A percentile compares a stretch with the other conserved stretches of the same genome.
Conservation (phyloP, 78 protist genomes). For the Chrysochromulina tobinii region DNA sequence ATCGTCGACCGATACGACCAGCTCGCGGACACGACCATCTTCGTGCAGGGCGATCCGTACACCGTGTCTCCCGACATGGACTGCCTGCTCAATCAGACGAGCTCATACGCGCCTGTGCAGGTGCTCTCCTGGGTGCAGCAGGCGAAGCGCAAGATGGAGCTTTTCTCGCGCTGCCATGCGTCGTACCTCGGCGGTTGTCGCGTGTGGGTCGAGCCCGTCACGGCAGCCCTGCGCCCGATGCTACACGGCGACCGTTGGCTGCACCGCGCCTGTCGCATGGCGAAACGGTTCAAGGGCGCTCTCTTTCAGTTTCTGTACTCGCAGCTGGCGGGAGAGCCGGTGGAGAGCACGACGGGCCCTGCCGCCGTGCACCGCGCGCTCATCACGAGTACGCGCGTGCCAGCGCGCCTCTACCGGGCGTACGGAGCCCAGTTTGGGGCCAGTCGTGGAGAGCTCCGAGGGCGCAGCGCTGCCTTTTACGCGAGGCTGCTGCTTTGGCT, state of each 20-base stretch:
- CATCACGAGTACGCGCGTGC: not conserved
- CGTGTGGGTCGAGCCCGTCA: conserved; percentile 4
- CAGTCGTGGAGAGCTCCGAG: not conserved
- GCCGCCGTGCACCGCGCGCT: no score
- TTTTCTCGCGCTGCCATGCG: not conserved
- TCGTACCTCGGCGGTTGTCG: not conserved
- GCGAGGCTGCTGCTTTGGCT: not conserved
- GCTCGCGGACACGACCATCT: not conserved
- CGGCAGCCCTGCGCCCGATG: not conserved
- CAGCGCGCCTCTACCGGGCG: not conserved
- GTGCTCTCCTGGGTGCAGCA: not conserved
- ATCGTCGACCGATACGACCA: not conserved
- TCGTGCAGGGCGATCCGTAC: not conserved
- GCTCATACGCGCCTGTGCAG: not conserved
- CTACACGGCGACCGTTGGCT: conserved; percentile 16
- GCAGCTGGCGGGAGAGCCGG: not conserved
- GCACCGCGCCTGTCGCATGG: not conserved
- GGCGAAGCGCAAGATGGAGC: not conserved
- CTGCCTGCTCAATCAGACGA: not conserved
- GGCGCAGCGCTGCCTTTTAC: not conserved
- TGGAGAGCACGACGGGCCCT: no score
- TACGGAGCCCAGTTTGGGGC: not conserved
- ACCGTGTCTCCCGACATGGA: not conserved
- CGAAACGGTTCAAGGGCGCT: not conserved
- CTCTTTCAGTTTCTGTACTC: not conserved